A percentile compares a stretch with the other conserved stretches of the same genome.
phyloP scores from a whole-genome alignment of 768 basidiomycete genomes.

The Pisolithus sp. region DNA sequence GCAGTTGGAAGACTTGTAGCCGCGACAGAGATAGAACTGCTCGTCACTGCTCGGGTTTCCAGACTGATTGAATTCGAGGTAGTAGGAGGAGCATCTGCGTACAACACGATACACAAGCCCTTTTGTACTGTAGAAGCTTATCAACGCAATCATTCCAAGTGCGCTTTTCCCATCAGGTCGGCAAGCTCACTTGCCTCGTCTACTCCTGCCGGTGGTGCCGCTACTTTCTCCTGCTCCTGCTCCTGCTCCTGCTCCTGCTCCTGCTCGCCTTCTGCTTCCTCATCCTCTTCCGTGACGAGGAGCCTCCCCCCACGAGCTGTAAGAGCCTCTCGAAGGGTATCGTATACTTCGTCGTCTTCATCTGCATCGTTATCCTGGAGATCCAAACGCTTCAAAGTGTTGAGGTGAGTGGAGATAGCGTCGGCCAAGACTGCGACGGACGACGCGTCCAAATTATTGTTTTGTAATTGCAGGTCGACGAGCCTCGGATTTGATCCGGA shows the following conservation, averaged over 20 bases:
- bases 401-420: slow-evolving; percentile 55
- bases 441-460: slow-evolving; percentile 77
- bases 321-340: slow-evolving; percentile 46
- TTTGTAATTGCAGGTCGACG: slow-evolving; percentile 76
- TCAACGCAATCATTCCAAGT: slow-evolving; percentile 30
- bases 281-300: slow-evolving; percentile 72
- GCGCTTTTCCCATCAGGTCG: slow-evolving; percentile 60
- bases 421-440: slow-evolving; percentile 63
- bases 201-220: slow-evolving; percentile 16
- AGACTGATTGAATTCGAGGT: no score
- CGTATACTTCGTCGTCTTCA: slow-evolving; percentile 62
- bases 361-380: slow-evolving; percentile 89
- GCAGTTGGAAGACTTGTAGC: no score
- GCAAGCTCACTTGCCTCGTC: slow-evolving; percentile 40
- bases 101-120: no score
- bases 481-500: slow-evolving; percentile 70
- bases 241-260: slow-evolving; percentile 25
- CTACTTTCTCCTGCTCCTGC: slow-evolving; percentile 20
- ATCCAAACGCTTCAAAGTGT: slow-evolving; percentile 62
- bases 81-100: no score
- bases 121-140: no score
- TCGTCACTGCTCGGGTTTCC: no score
- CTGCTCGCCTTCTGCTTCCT: slow-evolving; percentile 43
- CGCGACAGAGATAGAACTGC: no score
- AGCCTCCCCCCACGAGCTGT: slow-evolving; percentile 64